Evolutionary conservation across 2,329 filamentous ascomycete genomes (phyloP).

Genomic region (Westerdykella ornata): DNA sequence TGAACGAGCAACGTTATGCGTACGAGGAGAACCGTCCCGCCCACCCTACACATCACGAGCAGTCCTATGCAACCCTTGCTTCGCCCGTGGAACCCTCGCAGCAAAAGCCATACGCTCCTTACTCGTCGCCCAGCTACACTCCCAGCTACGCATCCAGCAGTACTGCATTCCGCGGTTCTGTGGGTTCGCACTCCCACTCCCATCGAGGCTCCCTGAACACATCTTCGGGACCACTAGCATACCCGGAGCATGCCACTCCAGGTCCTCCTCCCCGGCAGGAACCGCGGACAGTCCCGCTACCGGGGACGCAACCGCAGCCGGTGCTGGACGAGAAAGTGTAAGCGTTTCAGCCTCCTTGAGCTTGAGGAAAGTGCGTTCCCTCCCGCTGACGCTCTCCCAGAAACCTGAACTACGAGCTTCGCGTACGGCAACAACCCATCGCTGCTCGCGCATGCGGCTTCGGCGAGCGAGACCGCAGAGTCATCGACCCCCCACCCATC

Average conservation of each 20-base stretch:
- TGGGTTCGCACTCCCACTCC: conserved; percentile 33
- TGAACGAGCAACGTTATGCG: conserved; percentile 29
- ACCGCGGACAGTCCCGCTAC: conserved; percentile 25
- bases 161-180: conserved; percentile 34
- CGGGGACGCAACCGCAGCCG: conserved; percentile 35
- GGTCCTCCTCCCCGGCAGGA: conserved; percentile 28
- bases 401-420: conserved; percentile 45
- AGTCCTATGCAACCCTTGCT: conserved; percentile 31
- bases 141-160: conserved; percentile 36
- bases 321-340: conserved; percentile 37
- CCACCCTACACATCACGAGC: conserved; percentile 28
- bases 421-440: conserved; percentile 68
- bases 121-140: conserved; percentile 37
- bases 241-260: conserved; percentile 26
- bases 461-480: conserved; percentile 71
- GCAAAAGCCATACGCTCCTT: conserved; percentile 26
- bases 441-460: conserved; percentile 77
- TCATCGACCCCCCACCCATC: conserved; percentile 79
- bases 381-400: conserved; percentile 19
- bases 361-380: conserved; percentile 11
- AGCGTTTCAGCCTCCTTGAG: conserved; percentile 14
- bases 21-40: conserved; percentile 29
- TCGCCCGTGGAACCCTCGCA: conserved; percentile 33
- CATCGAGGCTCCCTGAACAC: conserved; percentile 32
- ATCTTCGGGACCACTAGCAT: conserved; percentile 27